These are phyloP conservation scores for Diversispora epigaea DNA, from an alignment of 192 early-diverging fungal species.

Conservation along the genomic window DNA sequence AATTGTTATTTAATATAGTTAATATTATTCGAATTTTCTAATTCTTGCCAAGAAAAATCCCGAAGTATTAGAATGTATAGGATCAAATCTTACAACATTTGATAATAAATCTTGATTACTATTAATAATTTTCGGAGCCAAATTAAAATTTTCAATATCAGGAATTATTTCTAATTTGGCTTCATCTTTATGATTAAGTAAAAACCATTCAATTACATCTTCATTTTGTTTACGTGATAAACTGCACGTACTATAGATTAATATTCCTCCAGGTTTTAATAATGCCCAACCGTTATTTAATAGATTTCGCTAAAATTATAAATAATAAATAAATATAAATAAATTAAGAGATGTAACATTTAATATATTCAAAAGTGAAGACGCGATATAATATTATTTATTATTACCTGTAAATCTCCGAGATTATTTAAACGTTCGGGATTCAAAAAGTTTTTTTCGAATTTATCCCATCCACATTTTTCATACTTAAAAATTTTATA, in stretches of 20 bases:
- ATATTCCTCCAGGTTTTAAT: slow-evolving; percentile 68
- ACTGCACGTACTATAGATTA: slow-evolving; percentile 90
- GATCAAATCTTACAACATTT: slow-evolving; percentile 62
- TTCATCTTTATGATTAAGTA: slow-evolving; percentile 43
- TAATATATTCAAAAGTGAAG: not conserved
- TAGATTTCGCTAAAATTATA: slow-evolving; percentile 52
- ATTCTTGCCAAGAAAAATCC: slow-evolving; percentile 83
- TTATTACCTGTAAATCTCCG: slow-evolving; percentile 58
- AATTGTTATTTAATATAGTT: too few species aligned
- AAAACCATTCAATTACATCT: slow-evolving; percentile 76
- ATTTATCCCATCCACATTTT: slow-evolving; percentile 75
- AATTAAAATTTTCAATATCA: slow-evolving; percentile 36
- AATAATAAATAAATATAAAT: slow-evolving; percentile 5
- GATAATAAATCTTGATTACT: not conserved
- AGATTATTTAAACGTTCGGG: slow-evolving; percentile 59
- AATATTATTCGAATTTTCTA: slow-evolving; percentile 46
- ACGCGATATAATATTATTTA: not conserved
- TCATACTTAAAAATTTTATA: slow-evolving; percentile 57
- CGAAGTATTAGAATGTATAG: slow-evolving; percentile 62
- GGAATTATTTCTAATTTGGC: slow-evolving; percentile 61
- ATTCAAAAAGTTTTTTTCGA: slow-evolving; percentile 74
- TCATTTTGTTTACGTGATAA: slow-evolving; percentile 83
- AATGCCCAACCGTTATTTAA: slow-evolving; percentile 76
- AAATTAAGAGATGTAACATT: not conserved
- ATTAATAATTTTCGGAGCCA: slow-evolving; percentile 25